Evolutionary conservation across 2,329 filamentous ascomycete genomes (phyloP).

Genomic region (Ophiosphaerella korrae): DNA sequence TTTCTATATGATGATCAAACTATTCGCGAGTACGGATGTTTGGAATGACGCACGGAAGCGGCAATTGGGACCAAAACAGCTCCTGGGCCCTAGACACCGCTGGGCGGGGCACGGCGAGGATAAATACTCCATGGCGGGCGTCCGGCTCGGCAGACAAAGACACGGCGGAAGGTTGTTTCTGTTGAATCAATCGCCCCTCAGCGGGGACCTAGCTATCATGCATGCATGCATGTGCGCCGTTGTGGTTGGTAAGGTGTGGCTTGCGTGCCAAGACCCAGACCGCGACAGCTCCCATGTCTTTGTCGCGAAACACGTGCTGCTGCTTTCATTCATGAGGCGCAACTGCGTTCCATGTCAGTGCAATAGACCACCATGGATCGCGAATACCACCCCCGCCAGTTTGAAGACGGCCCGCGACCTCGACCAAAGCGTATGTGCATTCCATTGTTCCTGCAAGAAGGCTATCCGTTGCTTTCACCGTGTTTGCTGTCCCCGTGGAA

Average conservation of each 20-base stretch:
- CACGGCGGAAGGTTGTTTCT: conserved; percentile 15
- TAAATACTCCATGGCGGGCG: conserved; percentile 15
- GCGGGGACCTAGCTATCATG: conserved; percentile 22
- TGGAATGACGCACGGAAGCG: conserved; percentile 17
- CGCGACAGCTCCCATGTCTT: too few species aligned
- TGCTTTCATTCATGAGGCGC: neutral
- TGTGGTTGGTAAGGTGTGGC: conserved; percentile 11
- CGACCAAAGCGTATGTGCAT: conserved; percentile 43
- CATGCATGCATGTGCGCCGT: conserved; percentile 6
- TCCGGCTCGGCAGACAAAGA: conserved; percentile 12
- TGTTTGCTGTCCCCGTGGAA: too few species aligned
- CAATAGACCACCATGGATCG: conserved; percentile 39
- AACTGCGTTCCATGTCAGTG: conserved; percentile 7
- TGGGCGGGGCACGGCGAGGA: conserved; percentile 8
- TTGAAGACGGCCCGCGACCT: conserved; percentile 39
- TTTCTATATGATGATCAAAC: neutral
- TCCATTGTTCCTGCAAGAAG: conserved; percentile 2
- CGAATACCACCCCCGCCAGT: conserved; percentile 43
- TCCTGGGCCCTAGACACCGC: conserved; percentile 19
- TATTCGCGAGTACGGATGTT: conserved; percentile 1
- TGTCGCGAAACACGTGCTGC: neutral
- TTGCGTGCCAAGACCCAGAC: neutral
- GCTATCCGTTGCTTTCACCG: too few species aligned
- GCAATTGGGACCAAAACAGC: conserved; percentile 24
- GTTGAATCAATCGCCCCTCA: conserved; percentile 24